Evolutionary conservation across 257 asterid genomes (phyloP).

Genomic region (Plantago elongata): DNA sequence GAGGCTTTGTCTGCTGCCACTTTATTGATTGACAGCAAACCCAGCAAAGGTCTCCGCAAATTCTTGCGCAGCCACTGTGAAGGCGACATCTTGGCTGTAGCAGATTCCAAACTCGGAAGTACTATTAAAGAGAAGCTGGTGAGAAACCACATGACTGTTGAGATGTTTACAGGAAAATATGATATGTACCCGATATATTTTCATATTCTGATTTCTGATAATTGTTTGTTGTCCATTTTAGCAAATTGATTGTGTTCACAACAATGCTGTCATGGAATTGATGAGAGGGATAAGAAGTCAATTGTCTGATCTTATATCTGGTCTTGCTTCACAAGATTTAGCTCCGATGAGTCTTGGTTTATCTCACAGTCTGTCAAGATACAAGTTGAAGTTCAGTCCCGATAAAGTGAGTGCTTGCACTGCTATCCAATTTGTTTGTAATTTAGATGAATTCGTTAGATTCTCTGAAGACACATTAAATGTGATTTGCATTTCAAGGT

Average conservation of each 20-base stretch:
- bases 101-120: constrained; percentile 11
- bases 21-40: constrained; percentile 9
- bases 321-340: constrained; percentile 15
- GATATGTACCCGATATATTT: too few relatives aligned
- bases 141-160: neutral
- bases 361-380: constrained; percentile 12
- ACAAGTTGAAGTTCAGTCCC: constrained; percentile 14
- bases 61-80: constrained; percentile 13
- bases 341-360: constrained; percentile 16
- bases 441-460: neutral
- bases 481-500: too few relatives aligned
- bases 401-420: constrained; percentile 1
- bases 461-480: neutral
- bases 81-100: constrained; percentile 8
- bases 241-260: constrained; percentile 15
- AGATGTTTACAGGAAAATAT: too few relatives aligned
- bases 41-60: constrained; percentile 11
- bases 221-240: neutral
- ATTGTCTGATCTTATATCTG: constrained; percentile 13
- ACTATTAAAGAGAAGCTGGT: constrained; percentile 12
- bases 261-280: constrained; percentile 16
- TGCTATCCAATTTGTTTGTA: neutral
- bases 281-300: constrained; percentile 18
- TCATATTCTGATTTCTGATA: too few relatives aligned
- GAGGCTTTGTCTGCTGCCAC: constrained; percentile 10